Conservation (phyloP, 2,329 filamentous ascomycete species). For the Iodosphaeria phyllophila region DNA sequence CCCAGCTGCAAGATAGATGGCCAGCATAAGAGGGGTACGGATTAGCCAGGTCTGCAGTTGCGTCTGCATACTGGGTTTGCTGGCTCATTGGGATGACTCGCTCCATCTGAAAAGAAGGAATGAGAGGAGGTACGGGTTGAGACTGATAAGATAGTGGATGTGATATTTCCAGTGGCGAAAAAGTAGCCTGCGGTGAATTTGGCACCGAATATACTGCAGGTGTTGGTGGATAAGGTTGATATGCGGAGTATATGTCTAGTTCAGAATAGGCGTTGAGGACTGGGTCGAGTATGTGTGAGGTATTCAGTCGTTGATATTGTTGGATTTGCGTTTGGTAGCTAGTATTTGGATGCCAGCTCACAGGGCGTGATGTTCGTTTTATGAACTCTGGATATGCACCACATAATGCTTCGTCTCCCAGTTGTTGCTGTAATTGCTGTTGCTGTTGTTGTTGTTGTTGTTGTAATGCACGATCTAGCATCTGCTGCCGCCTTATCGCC, state of each 20-base stretch:
- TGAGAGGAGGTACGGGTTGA: conserved; percentile 9
- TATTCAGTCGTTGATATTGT: conserved; percentile 13
- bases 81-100: too few species aligned
- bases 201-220: conserved; percentile 37
- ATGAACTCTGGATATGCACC: conserved; percentile 13
- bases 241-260: conserved; percentile 20
- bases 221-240: conserved; percentile 29
- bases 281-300: conserved; percentile 20
- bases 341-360: conserved; percentile 61
- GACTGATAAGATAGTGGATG: conserved; percentile 16
- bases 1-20: conserved; percentile 20
- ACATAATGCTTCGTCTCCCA: conserved; percentile 8
- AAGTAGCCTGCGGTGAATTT: conserved; percentile 33
- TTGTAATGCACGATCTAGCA: conserved; percentile 22
- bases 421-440: conserved; percentile 20
- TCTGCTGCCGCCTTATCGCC: conserved; percentile 26
- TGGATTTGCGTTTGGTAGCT: conserved; percentile 18
- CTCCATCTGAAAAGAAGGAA: conserved; percentile 3
- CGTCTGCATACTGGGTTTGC: too few species aligned
- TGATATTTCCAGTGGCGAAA: conserved; percentile 33
- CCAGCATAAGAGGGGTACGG: conserved; percentile 12
- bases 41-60: conserved; percentile 11
- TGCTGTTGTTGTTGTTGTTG: conserved; percentile 20
- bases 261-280: conserved; percentile 19
- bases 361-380: conserved; percentile 32